Evolutionary conservation across 148 eudicot species (phyloP), one percentile per base, ranked within the genome.

Genomic region (Fagopyrum tataricum): DNA sequence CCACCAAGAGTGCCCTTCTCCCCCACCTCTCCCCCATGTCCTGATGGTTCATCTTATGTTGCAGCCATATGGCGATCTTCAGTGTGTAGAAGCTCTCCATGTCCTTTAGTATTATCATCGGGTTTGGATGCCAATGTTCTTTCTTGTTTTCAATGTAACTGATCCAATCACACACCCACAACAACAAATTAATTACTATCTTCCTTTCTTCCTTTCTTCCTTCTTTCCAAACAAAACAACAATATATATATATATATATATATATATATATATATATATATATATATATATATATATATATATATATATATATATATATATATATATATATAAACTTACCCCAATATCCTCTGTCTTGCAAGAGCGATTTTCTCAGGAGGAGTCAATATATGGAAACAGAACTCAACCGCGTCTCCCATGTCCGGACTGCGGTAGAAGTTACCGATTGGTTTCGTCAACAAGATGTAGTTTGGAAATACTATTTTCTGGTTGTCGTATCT

Each of bases 101-200:
- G 26, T 91, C 98, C 83, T 81, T 89, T 43, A 91, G 73, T 75
- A 72, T 87, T 73, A 94, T 81, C 39, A 85, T 80, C 71, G 87
- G 93, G 51, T 75, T 47, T 42, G 93, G 80, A 48, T 85, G 81
- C 98, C 98, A 95, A 44, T 83, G 87, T 43, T 84, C 87, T 23
- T 97, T 89, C 69, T 95, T 91, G 84, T 86, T 87, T 44, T 95
- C 93, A 53, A 91, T 53, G 64, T 95, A 95, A 77, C 98, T 95
- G 88, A 18, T 12, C 49, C 14, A 37, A 21, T 7, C 66, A 59
- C 23, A 9, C 66, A 59, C n/a, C n/a, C n/a, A n/a, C n/a, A n/a
- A n/a, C 8, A 21, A 21, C 6, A 56, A 24, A 59, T 3, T 10
- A 6, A 59, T 59, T n/a, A n/a, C n/a, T n/a, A n/a, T n/a, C n/a